Base-by-base conservation (phyloP, 2,329 filamentous ascomycete species). In the Chrysoporthe deuterocubensis region DNA sequence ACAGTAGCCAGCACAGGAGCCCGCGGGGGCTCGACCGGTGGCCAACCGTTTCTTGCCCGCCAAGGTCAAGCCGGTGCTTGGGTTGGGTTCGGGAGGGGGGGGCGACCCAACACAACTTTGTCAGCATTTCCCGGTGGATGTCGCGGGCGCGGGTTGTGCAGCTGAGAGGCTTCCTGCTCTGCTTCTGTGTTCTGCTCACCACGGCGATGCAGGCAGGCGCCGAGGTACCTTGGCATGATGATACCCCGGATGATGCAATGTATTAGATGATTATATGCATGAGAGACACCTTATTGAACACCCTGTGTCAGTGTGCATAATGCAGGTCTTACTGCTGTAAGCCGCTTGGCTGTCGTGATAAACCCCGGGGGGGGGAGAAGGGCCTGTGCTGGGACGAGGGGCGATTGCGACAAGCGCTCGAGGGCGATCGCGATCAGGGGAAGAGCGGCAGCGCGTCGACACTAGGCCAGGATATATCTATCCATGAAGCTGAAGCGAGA, bases 171-270 rank as follows among this genome's bases (percentile, higher is more conserved):
- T 32, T 21, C n/a, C 37, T 44, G 8, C 8, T 26, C n/a, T 43
- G 21, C 14, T 42, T 8, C 8, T 44, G 42, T 21, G n/a, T 21
- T 32, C n/a, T 32, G n/a, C 9, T 7, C 34, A 42, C 56, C 54
- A 66, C 18, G 26, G 50, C 34, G 26, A 44, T 43, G 50, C 60
- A 21, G 43, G 65, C 52, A 50, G 60, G 59, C 44, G 42, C 42
- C 37, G 43, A 64, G 46, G 54, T 40, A 43, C 60, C 44, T 64
- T 67, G 58, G 64, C 67, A 69, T 69, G 54, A 64, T 64, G 67
- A 69, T 69, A 69, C 67, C 66, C 66, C 67, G 40, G 59, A 62
- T 21, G 34, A 65, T 46, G 63, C 32, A 61, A 54, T 60, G 42
- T 57, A 32, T 64, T 52, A 40, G 32, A 64, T 56, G 42, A 44